Base-by-base conservation (phyloP, 169 alveolate genomes). In the Eimeria praecox region DNA sequence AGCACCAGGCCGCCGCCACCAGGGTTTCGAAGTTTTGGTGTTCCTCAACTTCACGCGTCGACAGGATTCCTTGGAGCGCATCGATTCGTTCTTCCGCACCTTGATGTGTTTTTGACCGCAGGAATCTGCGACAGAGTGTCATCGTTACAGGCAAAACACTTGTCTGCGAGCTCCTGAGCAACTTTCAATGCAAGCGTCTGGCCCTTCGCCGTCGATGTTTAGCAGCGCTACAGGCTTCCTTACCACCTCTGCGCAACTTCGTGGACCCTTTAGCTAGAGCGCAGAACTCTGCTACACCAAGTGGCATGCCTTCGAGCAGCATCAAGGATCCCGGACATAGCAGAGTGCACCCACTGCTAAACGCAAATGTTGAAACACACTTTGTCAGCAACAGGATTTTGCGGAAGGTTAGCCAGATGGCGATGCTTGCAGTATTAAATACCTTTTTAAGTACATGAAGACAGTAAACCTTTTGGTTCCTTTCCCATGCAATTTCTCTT, bases 81-180 rank as follows among this genome's bases (percentile, higher is more conserved):
- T 30, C 54, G n/a, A 90, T 10, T 62, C n/a, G 27, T 56, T 56
- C 42, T 33, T 16, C 0, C 0, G 44, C 24, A 35, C 40, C 46
- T 46, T 24, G 44, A 33, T 73, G 71, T 44, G 42, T 14, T 75
- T 35, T 77, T 27, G n/a, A 27, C 1, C 46, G 33, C 95, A 92
- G 95, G 88, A 44, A 52, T 54, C 20, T 87, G 86, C 89, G 93
- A 27, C 87, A 92, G 75, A 92, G 95, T 52, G 95, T 92, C 35
- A 56, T 92, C 30, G 95, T 80, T 40, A 92, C 90, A 27, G 95
- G 95, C 66, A 38, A 30, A n/a, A 69, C 93, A 33, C 82, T 92
- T 44, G 75, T 92, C 3, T 52, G 89, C 78, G 95, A 92, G 88
- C 95, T 92, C 40, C 73, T 86, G 14, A 92, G 46, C 54, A 33